Evolutionary conservation across 2,329 filamentous ascomycete genomes (phyloP), one percentile per base, ranked within the genome.

Genomic region (Alternaria burnsii): DNA sequence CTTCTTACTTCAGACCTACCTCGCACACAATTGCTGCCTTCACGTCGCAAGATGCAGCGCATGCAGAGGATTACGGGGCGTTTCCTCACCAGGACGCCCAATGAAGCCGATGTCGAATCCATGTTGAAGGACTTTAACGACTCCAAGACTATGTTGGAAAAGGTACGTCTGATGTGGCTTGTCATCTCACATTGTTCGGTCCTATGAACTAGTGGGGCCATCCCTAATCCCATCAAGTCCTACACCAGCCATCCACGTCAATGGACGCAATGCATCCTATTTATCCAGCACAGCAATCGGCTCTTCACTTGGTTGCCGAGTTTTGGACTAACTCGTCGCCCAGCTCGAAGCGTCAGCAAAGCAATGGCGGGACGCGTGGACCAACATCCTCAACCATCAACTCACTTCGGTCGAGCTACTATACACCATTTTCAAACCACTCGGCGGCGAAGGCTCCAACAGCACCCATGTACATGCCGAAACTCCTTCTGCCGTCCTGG

Each of bases 91-190:
- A 86, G 88, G 63, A 88, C 89, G 24, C 91, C 89, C 58, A 90
- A 95, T 78, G 90, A 92, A 75, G 89, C 89, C 66, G 90, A 92
- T 73, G 88, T 94, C 46, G 88, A 89, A 11, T 85, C 89, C 44
- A 83, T 95, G 55, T 81, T 96, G 58, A 89, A 87, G 69, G 92
- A 95, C 72, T 95, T 93, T 74, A 90, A 93, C 69, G 89, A 94
- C 77, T 90, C 89, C 26, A 91, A 95, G 76, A 87, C 86, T 67
- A 86, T 94, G 74, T 84, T 95, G 65, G 85, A 86, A 66, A 89
- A 88, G 83, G 91, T 93, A 82, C 59, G 81, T 71, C 30, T 51
- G 52, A 53, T 63, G 57, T 51, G 56, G 46, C 30, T 58, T 59
- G 55, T 52, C 36, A 56, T 48, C 16, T 51, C 46, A 42, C 26